Percentiles rank a stretch among this genome's conserved stretches.
These are phyloP conservation scores for Cyberlindnera euphorbiiphila DNA, from an alignment of 805 yeast genomes.

Conservation along the genomic window DNA sequence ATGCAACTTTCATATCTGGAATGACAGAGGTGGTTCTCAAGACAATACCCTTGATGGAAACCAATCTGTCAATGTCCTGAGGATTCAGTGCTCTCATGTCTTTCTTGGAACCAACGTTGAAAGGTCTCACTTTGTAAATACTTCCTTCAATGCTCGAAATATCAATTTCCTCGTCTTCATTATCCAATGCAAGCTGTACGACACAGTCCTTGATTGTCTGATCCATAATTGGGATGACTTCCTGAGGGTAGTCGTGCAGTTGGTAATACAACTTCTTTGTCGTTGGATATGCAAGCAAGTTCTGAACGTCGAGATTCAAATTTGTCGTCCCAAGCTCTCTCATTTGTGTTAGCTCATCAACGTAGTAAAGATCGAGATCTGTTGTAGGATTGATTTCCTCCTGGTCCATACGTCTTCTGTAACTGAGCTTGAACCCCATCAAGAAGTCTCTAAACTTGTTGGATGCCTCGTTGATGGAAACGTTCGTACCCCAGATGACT, in stretches of 20 bases:
- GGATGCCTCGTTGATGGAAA: conserved; percentile 83
- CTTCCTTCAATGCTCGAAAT: conserved; percentile 71
- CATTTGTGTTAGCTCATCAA: conserved; percentile 70
- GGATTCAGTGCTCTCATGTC: conserved; percentile 96
- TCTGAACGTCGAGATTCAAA: conserved; percentile 78
- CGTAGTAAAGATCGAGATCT: conserved; percentile 73
- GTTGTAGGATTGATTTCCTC: conserved; percentile 39
- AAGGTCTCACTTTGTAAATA: conserved; percentile 86
- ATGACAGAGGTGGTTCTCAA: conserved; percentile 85
- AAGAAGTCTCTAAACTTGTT: conserved; percentile 77
- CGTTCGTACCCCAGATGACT: conserved; percentile 98
- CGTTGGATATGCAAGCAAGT: conserved; percentile 69
- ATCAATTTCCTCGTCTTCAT: conserved; percentile 41
- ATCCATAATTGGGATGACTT: conserved; percentile 96
- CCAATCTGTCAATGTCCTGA: conserved; percentile 88
- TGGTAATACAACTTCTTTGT: conserved; percentile 82
- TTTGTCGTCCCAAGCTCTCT: conserved; percentile 75
- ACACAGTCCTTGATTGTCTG: conserved; percentile 89
- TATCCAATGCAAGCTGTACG: conserved; percentile 65
- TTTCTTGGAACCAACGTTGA: conserved; percentile 61
- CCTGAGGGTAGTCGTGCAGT: conserved; percentile 90
- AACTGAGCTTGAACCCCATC: conserved; percentile 75
- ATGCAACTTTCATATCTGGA: conserved; percentile 97
- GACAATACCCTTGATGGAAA: conserved; percentile 86
- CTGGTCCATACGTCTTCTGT: conserved; percentile 51